Evolutionary conservation across 148 eudicot species (phyloP).

Genomic region (Rhododendron simsii): DNA sequence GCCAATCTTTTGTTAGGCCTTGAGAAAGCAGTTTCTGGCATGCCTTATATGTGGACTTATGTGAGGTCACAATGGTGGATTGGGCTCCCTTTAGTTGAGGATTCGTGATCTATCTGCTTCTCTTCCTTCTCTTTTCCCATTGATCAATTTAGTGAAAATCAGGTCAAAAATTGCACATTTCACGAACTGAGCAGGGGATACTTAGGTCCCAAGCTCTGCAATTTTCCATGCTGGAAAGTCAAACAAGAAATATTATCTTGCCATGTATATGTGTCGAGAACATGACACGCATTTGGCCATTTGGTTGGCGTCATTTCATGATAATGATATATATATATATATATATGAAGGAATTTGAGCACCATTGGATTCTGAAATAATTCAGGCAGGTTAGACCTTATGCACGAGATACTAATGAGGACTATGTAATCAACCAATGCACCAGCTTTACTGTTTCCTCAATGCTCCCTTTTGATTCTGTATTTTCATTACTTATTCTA

Average conservation of each 20-base stretch:
- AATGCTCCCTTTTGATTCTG: not conserved
- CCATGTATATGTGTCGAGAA: not conserved
- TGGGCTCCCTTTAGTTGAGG: not conserved
- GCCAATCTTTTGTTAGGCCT: not conserved
- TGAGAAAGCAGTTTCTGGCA: not conserved
- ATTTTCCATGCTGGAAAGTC: not conserved
- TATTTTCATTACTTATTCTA: not conserved
- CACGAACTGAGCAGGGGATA: not conserved
- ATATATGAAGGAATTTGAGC: not conserved
- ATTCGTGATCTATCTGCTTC: not conserved
- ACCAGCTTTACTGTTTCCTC: not conserved
- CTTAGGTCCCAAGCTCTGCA: not conserved
- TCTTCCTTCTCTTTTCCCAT: not conserved
- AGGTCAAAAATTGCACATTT: not conserved
- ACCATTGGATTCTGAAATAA: not conserved
- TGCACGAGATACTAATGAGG: not conserved
- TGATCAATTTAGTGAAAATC: not conserved
- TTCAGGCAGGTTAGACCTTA: slow-evolving; percentile 1
- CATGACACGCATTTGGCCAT: not conserved
- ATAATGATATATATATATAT: not conserved
- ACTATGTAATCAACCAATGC: not conserved
- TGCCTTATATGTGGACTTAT: not conserved
- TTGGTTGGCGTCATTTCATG: not conserved
- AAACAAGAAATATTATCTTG: not conserved
- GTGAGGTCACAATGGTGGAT: not conserved